Conservation (phyloP, 2,329 filamentous ascomycete genomes). For the Aspergillus proliferans region DNA sequence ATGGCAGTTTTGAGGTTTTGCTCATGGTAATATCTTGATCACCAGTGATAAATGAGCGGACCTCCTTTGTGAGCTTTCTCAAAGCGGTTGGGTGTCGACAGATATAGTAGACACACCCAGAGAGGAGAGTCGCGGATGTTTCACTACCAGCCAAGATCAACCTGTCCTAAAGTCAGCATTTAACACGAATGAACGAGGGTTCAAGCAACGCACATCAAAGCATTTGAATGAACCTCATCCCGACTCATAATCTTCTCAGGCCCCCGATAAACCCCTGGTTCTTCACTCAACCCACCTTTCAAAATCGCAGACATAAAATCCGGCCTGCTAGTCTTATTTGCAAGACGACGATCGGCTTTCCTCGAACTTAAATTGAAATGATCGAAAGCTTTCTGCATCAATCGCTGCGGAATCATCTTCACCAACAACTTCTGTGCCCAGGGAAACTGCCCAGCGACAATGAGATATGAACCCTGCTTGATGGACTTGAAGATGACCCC, state of each 20-base stretch:
- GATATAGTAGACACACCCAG: slow-evolving; percentile 28
- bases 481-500: slow-evolving; percentile 20
- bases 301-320: slow-evolving; percentile 16
- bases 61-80: slow-evolving; percentile 14
- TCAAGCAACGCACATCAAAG: slow-evolving; percentile 15
- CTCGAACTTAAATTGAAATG: not conserved
- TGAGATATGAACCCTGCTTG: slow-evolving; percentile 5
- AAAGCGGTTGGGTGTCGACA: slow-evolving; percentile 14
- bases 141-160: slow-evolving; percentile 34
- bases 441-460: not conserved
- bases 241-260: slow-evolving; percentile 15
- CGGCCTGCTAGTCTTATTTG: not conserved
- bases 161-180: slow-evolving; percentile 9
- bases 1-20: slow-evolving; percentile 24
- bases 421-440: not conserved
- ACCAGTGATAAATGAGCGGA: slow-evolving; percentile 16
- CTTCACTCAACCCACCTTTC: slow-evolving; percentile 16
- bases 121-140: slow-evolving; percentile 37
- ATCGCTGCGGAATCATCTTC: slow-evolving; percentile 6
- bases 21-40: slow-evolving; percentile 27
- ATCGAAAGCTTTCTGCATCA: not conserved
- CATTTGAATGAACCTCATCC: slow-evolving; percentile 21
- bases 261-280: slow-evolving; percentile 9
- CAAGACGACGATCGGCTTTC: not conserved
- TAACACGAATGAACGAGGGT: not conserved